These are phyloP conservation scores for Fusarium sp. DNA, from an alignment of 2,329 filamentous ascomycete genomes.

Conservation along the genomic window DNA sequence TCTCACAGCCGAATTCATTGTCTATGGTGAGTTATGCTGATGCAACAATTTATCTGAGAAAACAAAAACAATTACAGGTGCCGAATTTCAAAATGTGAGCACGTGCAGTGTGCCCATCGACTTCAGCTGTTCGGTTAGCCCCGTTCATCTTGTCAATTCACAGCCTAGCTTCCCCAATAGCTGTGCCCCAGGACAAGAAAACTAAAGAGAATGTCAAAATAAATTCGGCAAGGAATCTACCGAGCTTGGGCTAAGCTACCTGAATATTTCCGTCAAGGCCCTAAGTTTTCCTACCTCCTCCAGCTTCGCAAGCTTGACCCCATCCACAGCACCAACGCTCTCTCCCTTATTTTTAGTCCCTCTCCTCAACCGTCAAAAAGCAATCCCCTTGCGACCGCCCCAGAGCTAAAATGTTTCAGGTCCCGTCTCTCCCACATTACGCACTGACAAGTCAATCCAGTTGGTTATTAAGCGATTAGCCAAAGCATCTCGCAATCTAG, in stretches of 20 bases:
- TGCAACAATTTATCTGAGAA: accelerated
- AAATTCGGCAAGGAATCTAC: accelerated
- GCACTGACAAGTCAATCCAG: not conserved
- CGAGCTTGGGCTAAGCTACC: accelerated
- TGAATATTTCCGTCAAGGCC: accelerated
- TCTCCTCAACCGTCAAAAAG: not conserved
- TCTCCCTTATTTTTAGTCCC: not conserved
- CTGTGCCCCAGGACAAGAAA: accelerated
- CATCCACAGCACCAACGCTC: not conserved
- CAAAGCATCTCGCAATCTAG: not conserved
- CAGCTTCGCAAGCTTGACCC: not conserved
- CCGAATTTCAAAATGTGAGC: not conserved
- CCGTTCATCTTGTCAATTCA: not conserved
- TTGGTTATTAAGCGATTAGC: not conserved
- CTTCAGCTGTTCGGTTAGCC: not conserved
- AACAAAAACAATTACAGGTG: not conserved
- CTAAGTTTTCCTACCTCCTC: not conserved
- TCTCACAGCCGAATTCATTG: accelerated
- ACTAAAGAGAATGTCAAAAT: accelerated
- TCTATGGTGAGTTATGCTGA: accelerated
- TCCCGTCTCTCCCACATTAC: not conserved
- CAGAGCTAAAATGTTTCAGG: not conserved
- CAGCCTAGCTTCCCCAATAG: not conserved
- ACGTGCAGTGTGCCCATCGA: not conserved
- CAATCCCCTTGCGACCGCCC: not conserved